Conservation (phyloP, 176 grass and related monocot genomes). For the Avena eriantha region DNA sequence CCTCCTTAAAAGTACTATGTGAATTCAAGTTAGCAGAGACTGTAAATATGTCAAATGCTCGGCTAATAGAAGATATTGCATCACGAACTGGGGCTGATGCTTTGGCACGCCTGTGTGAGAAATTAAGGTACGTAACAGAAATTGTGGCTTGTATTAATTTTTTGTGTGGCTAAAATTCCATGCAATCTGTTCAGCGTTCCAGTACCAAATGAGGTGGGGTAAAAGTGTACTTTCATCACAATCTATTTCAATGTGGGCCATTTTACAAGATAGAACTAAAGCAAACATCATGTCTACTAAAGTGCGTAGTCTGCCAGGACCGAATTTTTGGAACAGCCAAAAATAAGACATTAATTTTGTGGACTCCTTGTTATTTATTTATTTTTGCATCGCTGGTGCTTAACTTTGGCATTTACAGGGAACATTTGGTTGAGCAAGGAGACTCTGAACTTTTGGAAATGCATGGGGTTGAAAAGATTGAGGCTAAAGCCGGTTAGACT, state of each 20-base stretch:
- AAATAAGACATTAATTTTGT: not conserved
- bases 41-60: constrained; percentile 69
- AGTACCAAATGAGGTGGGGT: not conserved
- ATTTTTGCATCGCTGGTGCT: not conserved
- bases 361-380: not conserved
- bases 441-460: constrained; percentile 59
- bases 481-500: constrained; percentile 25
- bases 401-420: constrained; percentile 47
- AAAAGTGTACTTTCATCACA: constrained; percentile 7
- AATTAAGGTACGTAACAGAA: constrained; percentile 62
- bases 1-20: constrained; percentile 86
- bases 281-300: not conserved
- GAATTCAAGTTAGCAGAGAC: constrained; percentile 89
- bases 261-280: constrained; percentile 1
- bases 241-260: not conserved
- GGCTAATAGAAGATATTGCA: constrained; percentile 76
- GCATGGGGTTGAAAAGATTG: constrained; percentile 39
- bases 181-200: constrained; percentile 3
- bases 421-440: constrained; percentile 71
- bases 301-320: not conserved
- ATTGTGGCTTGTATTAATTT: not conserved
- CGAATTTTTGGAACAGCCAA: not conserved
- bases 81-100: constrained; percentile 83
- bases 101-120: constrained; percentile 82
- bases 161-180: not conserved